phyloP scores from a whole-genome alignment of 352 stramenopile genomes.

The Globisporangium takayamanum region DNA sequence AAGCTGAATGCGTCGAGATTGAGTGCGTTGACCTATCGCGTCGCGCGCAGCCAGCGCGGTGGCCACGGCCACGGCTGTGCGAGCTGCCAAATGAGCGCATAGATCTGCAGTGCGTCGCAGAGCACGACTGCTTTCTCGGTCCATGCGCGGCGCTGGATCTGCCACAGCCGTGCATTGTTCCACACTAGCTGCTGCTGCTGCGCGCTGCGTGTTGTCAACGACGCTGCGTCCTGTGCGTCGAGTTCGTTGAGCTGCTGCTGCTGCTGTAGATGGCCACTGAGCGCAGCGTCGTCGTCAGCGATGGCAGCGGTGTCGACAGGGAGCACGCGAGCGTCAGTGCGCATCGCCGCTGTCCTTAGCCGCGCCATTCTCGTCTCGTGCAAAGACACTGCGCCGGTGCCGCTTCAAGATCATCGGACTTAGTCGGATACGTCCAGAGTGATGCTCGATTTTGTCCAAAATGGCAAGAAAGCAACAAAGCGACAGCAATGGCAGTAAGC shows the following conservation, averaged over 20 bases:
- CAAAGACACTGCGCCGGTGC: neutral
- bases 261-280: neutral
- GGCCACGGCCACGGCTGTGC: slow-evolving; percentile 76
- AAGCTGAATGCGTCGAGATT: slow-evolving; percentile 56
- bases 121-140: slow-evolving; percentile 46
- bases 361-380: neutral
- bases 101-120: slow-evolving; percentile 48
- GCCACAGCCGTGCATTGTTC: slow-evolving; percentile 5
- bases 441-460: neutral
- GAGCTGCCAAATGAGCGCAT: slow-evolving; percentile 67
- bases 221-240: neutral
- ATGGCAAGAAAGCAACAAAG: too few species aligned
- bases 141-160: slow-evolving; percentile 45
- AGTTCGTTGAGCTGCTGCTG: neutral
- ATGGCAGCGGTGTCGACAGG: neutral
- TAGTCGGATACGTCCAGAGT: neutral
- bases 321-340: neutral
- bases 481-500: too few species aligned
- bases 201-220: neutral
- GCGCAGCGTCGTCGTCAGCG: neutral
- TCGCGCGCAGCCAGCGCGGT: slow-evolving; percentile 39
- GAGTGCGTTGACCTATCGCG: slow-evolving; percentile 45
- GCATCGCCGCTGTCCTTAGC: neutral
- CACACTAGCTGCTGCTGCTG: neutral
- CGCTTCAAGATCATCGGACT: neutral